A percentile compares a stretch with the other conserved stretches of the same genome.
phyloP scores from a whole-genome alignment of 1,284 basidiomycete genomes.

The Leccinum proliferum region DNA sequence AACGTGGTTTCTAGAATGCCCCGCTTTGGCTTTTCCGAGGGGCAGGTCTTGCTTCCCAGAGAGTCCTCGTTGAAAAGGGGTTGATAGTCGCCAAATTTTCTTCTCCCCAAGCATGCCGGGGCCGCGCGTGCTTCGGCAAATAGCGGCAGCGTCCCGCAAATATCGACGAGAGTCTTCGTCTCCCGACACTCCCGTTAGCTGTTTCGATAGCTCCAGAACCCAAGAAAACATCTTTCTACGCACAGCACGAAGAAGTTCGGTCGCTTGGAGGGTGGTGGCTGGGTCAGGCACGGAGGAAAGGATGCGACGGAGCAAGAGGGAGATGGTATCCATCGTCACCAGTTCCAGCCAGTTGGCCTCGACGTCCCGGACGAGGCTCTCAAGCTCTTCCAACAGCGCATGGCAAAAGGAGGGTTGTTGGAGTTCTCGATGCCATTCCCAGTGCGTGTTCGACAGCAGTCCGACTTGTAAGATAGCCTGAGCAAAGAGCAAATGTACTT shows the following conservation, averaged over 20 bases:
- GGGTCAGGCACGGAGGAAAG: conserved; percentile 23
- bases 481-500: conserved; percentile 35
- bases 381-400: conserved; percentile 31
- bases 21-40: neutral
- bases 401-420: conserved; percentile 28
- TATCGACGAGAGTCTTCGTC: conserved; percentile 17
- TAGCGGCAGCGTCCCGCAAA: no score
- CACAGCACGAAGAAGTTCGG: conserved; percentile 25
- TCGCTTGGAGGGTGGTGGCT: conserved; percentile 9
- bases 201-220: conserved; percentile 29
- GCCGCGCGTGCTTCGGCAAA: neutral
- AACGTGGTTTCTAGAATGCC: conserved; percentile 8
- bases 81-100: conserved; percentile 21
- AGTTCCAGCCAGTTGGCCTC: conserved; percentile 40
- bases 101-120: conserved; percentile 25
- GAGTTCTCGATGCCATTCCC: conserved; percentile 33
- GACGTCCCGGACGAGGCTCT: conserved; percentile 27
- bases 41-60: conserved; percentile 6
- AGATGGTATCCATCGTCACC: conserved; percentile 31
- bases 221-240: conserved; percentile 32
- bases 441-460: conserved; percentile 12
- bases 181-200: conserved; percentile 17
- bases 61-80: conserved; percentile 16
- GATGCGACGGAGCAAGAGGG: conserved; percentile 32
- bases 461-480: conserved; percentile 43